Base-by-base conservation (phyloP, 164 flowering plant genomes). In the Annona squamosa region DNA sequence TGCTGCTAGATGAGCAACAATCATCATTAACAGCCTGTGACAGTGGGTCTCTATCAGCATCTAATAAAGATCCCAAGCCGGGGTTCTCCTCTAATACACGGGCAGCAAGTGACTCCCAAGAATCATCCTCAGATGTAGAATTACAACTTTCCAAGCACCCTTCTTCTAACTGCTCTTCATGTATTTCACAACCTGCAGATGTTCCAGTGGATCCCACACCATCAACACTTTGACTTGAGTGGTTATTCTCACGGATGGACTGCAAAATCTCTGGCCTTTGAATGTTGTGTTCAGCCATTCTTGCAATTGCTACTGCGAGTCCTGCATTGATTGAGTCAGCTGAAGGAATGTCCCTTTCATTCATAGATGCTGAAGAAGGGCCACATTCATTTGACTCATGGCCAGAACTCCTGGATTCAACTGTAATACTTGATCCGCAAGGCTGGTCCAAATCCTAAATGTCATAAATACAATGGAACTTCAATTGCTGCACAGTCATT, bases 281-380 rank as follows among this genome's bases (percentile, higher is more conserved):
- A 72, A 72, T 69, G 61, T 74, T 75, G 0, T 56, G 69, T 64
- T 78, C 78, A 1, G 76, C 81, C 56, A 75, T 9, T 64, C 73
- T 75, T 72, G 81, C 81, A 75, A 75, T 72, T 41, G 78, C 81
- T 72, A 71, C 47, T 7, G 78, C 81, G 46, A 75, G 57, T 63
- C 81, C 81, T 62, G 73, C 81, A 7, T 70, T 75, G 13, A 72
- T 72, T 4, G 70, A 75, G 48, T 52, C 73, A 61, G 68, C 37
- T 2, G 70, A 70, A 52, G 74, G 46, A 68, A 42, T 16, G 7
- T 43, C 72, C 9, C 67, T 59, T 70, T 71, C 72, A 71, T 44
- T 13, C 5, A 17, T 41, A 37, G 52, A n/a, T 48, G 70, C 69
- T 37, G 46, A 57, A 46, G 65, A 75, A 72, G 75, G 6, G 4